Evolutionary conservation across 257 asterid species (phyloP).

Genomic region (Parsonsia alboflavescens): DNA sequence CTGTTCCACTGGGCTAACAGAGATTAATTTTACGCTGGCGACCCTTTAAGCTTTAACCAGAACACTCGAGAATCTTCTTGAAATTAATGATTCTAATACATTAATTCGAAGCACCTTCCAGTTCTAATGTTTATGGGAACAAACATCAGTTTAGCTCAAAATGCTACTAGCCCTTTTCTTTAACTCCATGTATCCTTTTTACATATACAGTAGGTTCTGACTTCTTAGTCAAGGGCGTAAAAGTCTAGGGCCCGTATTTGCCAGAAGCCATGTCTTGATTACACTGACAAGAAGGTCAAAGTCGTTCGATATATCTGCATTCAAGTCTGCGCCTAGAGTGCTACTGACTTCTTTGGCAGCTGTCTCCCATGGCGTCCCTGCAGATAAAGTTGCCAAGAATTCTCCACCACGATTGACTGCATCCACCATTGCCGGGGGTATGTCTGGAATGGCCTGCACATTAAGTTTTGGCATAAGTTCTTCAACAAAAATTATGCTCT

Average conservation of each 20-base stretch:
- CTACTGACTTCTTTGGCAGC: constrained; percentile 74
- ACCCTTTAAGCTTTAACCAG: too few species aligned
- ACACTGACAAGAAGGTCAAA: constrained; percentile 61
- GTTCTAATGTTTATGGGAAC: not conserved
- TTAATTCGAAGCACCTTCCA: not conserved
- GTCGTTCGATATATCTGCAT: constrained; percentile 54
- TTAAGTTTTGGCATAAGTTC: not conserved
- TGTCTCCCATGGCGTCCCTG: constrained; percentile 97
- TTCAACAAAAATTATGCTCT: not conserved
- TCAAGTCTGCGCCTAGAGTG: constrained; percentile 51
- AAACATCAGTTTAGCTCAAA: too few species aligned
- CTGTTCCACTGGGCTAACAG: too few species aligned
- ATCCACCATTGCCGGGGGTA: constrained; percentile 88
- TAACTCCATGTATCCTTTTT: not conserved
- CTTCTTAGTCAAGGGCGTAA: constrained; percentile 19
- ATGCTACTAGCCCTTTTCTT: not conserved
- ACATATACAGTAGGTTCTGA: not conserved
- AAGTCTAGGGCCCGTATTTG: constrained; percentile 57
- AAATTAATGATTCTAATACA: too few species aligned
- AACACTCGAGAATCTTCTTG: too few species aligned
- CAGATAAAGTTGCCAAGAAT: constrained; percentile 59
- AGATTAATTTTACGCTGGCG: too few species aligned
- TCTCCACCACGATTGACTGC: constrained; percentile 91
- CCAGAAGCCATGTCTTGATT: constrained; percentile 61
- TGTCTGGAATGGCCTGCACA: constrained; percentile 73